Base-by-base conservation (phyloP, 2,329 filamentous ascomycete genomes). In the Pseudogymnoascus sp. region DNA sequence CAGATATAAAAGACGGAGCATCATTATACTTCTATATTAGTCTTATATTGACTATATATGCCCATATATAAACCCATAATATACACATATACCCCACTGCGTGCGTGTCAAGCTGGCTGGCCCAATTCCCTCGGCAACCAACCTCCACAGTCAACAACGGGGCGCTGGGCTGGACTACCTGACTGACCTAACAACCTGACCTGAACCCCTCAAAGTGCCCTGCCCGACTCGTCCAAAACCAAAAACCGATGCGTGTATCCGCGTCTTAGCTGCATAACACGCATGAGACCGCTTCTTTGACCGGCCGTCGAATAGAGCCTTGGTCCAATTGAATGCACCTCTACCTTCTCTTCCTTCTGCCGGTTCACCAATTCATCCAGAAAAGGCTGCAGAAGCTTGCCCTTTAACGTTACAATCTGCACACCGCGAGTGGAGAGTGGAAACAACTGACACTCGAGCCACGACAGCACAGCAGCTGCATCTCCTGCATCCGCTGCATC, bases 381-480 rank as follows among this genome's bases (percentile, higher is more conserved):
- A 56, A 56, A 56, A 56, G 11, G 34, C 50, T 56, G 50, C 50
- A 56, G 16, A 56, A 56, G 50, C 50, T 53, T 34, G n/a, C 28
- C 28, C 10, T 53, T 56, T 56, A 56, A 56, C 50, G 50, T 56
- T 56, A 34, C 50, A 56, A 34, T 21, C 50, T 56, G 50, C 50
- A 56, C 50, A 56, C 50, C 50, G 50, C 50, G 50, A 34, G 50
- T 56, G 50, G 50, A 21, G 21, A 21, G 21, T 21, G 21, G 21
- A 21, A 56, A 56, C 50, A 56, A 25, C 64, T 67, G 66, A 69
- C 68, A 73, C 66, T 73, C 70, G 71, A 73, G 71, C 71, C 71
- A 73, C 71, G 71, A 72, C 70, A 71, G 64, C 68, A 65, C 59
- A 59, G 23, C 34, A 28, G 50, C 50, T 56, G 50, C 50, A 56